A percentile compares a stretch with the other conserved stretches of the same genome.
Conservation (phyloP, 768 basidiomycete species). For the Leccinellum luteum region DNA sequence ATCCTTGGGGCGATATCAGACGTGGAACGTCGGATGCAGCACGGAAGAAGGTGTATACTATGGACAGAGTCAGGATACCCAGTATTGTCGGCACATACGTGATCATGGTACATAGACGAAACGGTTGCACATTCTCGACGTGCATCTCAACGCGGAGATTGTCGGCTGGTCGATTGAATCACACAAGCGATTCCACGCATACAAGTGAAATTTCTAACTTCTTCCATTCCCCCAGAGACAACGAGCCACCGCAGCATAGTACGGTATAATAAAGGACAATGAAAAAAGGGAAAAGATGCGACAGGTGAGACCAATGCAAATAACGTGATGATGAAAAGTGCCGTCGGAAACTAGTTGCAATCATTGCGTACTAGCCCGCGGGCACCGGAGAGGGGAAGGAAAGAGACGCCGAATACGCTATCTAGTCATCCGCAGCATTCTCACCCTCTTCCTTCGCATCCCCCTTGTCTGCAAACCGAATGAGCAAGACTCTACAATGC, state of each 20-base stretch:
- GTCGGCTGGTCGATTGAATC: neutral
- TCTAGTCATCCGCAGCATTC: slow-evolving; percentile 65
- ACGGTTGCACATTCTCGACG: neutral
- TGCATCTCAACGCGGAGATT: neutral
- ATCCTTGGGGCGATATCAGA: slow-evolving; percentile 81
- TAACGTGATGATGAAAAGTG: slow-evolving; percentile 28
- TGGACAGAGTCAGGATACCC: slow-evolving; percentile 37
- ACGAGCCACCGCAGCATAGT: slow-evolving; percentile 32
- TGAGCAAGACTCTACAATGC: slow-evolving; percentile 4
- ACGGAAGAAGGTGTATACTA: slow-evolving; percentile 39
- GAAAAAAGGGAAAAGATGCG: slow-evolving; percentile 29
- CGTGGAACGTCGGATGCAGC: slow-evolving; percentile 44
- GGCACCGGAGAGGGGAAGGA: slow-evolving; percentile 18
- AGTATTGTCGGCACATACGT: slow-evolving; percentile 9
- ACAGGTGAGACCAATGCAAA: slow-evolving; percentile 31
- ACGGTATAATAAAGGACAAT: slow-evolving; percentile 38
- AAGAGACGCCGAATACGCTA: slow-evolving; percentile 9
- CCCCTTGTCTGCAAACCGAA: slow-evolving; percentile 54
- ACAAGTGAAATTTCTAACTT: slow-evolving; percentile 23
- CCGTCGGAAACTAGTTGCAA: slow-evolving; percentile 12
- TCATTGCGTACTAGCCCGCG: slow-evolving; percentile 9
- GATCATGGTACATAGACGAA: slow-evolving; percentile 14
- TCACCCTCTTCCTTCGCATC: slow-evolving; percentile 72
- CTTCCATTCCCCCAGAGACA: slow-evolving; percentile 34
- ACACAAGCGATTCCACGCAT: neutral